Evolutionary conservation across 495 filamentous ascomycete species (phyloP).

Genomic region (Physcia stellaris): DNA sequence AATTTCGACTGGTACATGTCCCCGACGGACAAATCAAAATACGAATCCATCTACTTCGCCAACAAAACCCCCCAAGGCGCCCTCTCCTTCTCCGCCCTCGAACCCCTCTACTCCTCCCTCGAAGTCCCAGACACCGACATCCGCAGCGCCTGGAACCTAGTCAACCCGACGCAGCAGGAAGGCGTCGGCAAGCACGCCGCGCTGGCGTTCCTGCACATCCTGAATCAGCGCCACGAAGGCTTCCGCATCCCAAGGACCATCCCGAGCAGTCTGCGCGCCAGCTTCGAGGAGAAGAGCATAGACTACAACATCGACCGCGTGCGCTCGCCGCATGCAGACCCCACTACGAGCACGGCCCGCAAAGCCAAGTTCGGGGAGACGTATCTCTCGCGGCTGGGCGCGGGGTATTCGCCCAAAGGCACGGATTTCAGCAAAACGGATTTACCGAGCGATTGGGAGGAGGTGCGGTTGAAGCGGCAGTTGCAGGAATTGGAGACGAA

Average conservation of each 20-base stretch:
- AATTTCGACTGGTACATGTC: conserved; percentile 99
- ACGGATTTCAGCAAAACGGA: conserved; percentile 77
- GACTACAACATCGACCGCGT: conserved; percentile 82
- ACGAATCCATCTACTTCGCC: conserved; percentile 89
- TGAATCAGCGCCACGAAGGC: conserved; percentile 89
- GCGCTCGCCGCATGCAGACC: conserved; percentile 56
- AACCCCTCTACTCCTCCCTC: conserved; percentile 75
- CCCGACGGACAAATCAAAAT: conserved; percentile 76
- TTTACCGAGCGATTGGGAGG: conserved; percentile 84
- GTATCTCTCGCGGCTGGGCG: conserved; percentile 79
- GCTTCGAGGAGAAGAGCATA: conserved; percentile 87
- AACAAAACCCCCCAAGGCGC: conserved; percentile 76
- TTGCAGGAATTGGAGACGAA: conserved; percentile 75
- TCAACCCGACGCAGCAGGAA: conserved; percentile 68
- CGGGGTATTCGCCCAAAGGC: conserved; percentile 55
- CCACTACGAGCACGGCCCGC: conserved; percentile 63
- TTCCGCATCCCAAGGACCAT: conserved; percentile 89
- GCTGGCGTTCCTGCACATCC: conserved; percentile 88
- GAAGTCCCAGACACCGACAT: conserved; percentile 95
- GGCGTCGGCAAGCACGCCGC: conserved; percentile 89
- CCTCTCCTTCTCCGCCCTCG: conserved; percentile 63
- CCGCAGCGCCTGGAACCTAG: conserved; percentile 87
- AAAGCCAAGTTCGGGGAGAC: conserved; percentile 96
- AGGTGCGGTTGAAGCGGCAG: conserved; percentile 86
- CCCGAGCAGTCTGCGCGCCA: conserved; percentile 74